phyloP scores from a whole-genome alignment of 2,329 filamentous ascomycete genomes.

The Penicillium sp. region DNA sequence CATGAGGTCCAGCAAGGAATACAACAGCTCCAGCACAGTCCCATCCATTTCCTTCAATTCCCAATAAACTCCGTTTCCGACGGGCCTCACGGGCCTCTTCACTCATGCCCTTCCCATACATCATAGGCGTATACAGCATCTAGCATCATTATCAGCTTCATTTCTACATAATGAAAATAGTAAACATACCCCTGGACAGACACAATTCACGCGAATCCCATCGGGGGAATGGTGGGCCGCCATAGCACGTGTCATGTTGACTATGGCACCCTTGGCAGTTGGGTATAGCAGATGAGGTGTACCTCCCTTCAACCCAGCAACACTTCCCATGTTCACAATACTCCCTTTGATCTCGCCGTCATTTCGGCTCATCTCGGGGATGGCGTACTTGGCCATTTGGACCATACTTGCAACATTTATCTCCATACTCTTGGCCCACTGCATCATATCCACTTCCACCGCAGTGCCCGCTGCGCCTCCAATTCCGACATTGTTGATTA shows the following conservation, averaged over 20 bases:
- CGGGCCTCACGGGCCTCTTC: slow-evolving; percentile 50
- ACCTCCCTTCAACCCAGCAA: slow-evolving; percentile 52
- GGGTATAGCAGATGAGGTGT: slow-evolving; percentile 55
- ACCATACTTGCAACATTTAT: slow-evolving; percentile 66
- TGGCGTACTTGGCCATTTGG: slow-evolving; percentile 59
- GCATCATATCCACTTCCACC: slow-evolving; percentile 57
- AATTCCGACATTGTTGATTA: slow-evolving; percentile 65
- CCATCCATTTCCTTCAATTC: slow-evolving; percentile 55
- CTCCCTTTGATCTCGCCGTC: slow-evolving; percentile 38
- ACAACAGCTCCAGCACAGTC: slow-evolving; percentile 52
- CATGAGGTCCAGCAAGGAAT: slow-evolving; percentile 53
- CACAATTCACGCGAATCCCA: slow-evolving; percentile 55
- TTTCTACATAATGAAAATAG: neutral
- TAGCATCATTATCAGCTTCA: neutral
- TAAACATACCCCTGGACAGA: slow-evolving; percentile 46
- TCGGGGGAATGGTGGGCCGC: slow-evolving; percentile 52
- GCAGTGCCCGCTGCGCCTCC: slow-evolving; percentile 59
- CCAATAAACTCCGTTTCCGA: slow-evolving; percentile 50
- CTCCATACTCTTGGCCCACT: slow-evolving; percentile 57
- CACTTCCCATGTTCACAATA: slow-evolving; percentile 58
- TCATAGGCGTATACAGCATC: slow-evolving; percentile 57
- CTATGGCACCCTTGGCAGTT: slow-evolving; percentile 53
- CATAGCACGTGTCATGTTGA: slow-evolving; percentile 58
- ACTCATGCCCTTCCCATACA: slow-evolving; percentile 51
- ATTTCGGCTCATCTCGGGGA: slow-evolving; percentile 60